Evolutionary conservation across 2,329 filamentous ascomycete species (phyloP).

Genomic region (Ophiostoma ips): DNA sequence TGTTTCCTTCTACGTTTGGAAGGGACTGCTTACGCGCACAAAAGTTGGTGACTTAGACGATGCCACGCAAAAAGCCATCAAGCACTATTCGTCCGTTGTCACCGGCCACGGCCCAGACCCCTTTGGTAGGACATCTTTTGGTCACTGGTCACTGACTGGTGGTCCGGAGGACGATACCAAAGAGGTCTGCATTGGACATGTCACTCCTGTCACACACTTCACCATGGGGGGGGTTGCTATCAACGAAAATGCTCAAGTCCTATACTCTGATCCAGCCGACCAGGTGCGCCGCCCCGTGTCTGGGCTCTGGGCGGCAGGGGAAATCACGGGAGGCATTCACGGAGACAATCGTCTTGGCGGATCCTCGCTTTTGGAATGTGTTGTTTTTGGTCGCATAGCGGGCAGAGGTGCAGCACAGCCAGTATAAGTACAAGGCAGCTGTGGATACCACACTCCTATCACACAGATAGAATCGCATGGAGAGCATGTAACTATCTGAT

Average conservation of each 20-base stretch:
- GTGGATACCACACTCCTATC: too few species aligned
- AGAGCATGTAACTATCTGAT: neutral
- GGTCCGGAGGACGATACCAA: conserved; percentile 56
- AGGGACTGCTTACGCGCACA: conserved; percentile 99
- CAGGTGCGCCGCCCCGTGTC: conserved; percentile 75
- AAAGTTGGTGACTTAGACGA: conserved; percentile 77
- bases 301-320: conserved; percentile 90
- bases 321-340: conserved; percentile 94
- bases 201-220: conserved; percentile 98
- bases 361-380: conserved; percentile 89
- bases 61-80: conserved; percentile 78
- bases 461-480: too few species aligned
- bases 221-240: conserved; percentile 99
- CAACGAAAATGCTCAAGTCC: conserved; percentile 88
- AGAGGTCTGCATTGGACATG: conserved; percentile 63
- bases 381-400: conserved; percentile 95
- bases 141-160: conserved; percentile 62
- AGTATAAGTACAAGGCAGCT: neutral
- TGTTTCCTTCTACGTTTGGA: conserved; percentile 95
- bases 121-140: conserved; percentile 96
- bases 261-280: conserved; percentile 43
- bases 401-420: conserved; percentile 73
- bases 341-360: conserved; percentile 96
- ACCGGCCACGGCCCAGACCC: conserved; percentile 93
- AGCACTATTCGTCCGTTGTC: conserved; percentile 83